phyloP scores from a whole-genome alignment of 2,329 filamentous ascomycete species.

The Hypoxylon sp. region DNA sequence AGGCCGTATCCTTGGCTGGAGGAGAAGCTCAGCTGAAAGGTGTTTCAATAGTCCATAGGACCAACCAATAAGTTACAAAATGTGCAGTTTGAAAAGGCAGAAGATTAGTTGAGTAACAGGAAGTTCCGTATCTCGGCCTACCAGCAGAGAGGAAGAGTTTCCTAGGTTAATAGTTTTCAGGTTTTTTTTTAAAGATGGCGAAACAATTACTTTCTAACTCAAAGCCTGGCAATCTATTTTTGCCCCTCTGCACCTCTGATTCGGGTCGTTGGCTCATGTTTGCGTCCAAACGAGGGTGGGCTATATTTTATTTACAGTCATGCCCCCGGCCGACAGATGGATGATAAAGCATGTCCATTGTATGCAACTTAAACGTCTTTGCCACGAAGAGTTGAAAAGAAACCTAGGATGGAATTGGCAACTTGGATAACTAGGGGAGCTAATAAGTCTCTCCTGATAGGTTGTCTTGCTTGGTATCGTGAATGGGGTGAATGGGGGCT shows the following conservation, averaged over 20 bases:
- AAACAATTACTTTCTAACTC: constrained; percentile 15
- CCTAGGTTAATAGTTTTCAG: constrained; percentile 1
- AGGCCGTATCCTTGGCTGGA: constrained; percentile 21
- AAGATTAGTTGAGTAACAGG: constrained; percentile 33
- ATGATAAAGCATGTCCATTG: constrained; percentile 31
- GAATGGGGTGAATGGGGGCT: constrained; percentile 37
- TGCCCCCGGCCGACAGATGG: constrained; percentile 28
- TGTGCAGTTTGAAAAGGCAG: constrained; percentile 18
- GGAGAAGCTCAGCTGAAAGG: constrained; percentile 49
- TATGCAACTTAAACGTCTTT: constrained; percentile 15
- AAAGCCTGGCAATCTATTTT: constrained; percentile 23
- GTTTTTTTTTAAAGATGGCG: background rate
- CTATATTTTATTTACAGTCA: constrained; percentile 30
- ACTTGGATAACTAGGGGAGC: constrained; percentile 40
- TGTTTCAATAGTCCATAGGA: constrained; percentile 33
- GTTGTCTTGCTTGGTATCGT: constrained; percentile 47
- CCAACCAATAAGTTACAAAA: constrained; percentile 44
- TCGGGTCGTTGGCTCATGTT: constrained; percentile 33
- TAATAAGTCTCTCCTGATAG: constrained; percentile 42
- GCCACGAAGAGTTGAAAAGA: constrained; percentile 28
- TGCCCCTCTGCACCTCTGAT: constrained; percentile 30
- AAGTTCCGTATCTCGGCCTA: constrained; percentile 47
- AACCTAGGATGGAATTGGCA: constrained; percentile 39
- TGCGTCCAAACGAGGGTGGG: constrained; percentile 31
- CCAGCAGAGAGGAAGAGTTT: constrained; percentile 28